Base-by-base conservation (phyloP, 148 eudicot genomes). In the Chenopodium berlandieri region DNA sequence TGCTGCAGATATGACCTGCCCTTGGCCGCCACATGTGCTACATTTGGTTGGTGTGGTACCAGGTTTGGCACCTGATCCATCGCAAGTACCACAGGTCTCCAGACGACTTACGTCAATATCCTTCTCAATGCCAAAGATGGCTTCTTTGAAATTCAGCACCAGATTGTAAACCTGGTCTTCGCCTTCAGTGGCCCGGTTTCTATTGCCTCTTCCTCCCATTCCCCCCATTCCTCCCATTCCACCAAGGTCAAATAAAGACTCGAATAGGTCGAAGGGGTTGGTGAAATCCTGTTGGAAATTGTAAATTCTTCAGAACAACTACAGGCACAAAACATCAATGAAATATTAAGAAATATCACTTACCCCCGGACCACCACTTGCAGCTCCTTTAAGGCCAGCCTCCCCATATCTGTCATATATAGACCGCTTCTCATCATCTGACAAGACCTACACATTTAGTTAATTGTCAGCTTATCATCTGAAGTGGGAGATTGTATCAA, bases 351-450 rank as follows among this genome's bases (percentile, higher is more conserved):
- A 77, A 60, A 71, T 75, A 82, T 47, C 48, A 87, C 97, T 90
- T 86, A 96, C 99, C 90, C 98, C 99, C 78, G 76, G 89, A 83
- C 98, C 99, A 84, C 87, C 82, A 56, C 62, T 56, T 56, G 62
- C 62, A 16, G 62, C 91, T 40, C 99, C 99, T 89, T 92, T 96
- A 76, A 96, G 97, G 64, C 99, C 99, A 65, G 94, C 99, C 89
- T 96, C 99, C 52, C 99, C 99, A 76, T 92, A 96, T 82, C 83
- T 88, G 83, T 96, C 99, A 87, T 96, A 96, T 80, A 96, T 94
- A 56, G 99, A 90, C 78, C 95, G 95, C 82, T 94, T 96, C 87
- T 96, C 98, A 82, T 96, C 98, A 83, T 96, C 99, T n/a, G 98
- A 94, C 78, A 96, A 86, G 64, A 94, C 98, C 99, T 96, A 93